These are phyloP conservation scores for Darksidea phi DNA, from an alignment of 495 filamentous ascomycete genomes.

Conservation along the genomic window DNA sequence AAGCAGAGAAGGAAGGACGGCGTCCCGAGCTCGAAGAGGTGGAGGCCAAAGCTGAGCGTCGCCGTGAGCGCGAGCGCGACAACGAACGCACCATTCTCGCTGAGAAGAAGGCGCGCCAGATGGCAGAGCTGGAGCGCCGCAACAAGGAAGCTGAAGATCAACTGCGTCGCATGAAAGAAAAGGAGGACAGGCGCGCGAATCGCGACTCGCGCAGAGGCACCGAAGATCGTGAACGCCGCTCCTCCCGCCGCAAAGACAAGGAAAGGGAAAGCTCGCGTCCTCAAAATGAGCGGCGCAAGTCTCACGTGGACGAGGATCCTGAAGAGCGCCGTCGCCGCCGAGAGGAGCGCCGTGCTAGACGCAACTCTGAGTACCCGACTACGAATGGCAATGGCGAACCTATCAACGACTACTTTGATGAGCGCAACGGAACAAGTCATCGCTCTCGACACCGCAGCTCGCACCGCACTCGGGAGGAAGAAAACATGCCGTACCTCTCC, in stretches of 20 bases:
- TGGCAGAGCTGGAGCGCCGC: constrained; percentile 32
- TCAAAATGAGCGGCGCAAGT: constrained; percentile 27
- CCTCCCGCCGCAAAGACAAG: constrained; percentile 34
- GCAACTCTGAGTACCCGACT: constrained; percentile 27
- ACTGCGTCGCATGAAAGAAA: constrained; percentile 37
- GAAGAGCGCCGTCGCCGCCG: constrained; percentile 29
- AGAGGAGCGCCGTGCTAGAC: constrained; percentile 27
- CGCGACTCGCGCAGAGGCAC: constrained; percentile 25
- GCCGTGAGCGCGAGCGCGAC: constrained; percentile 30
- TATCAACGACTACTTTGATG: constrained; percentile 37
- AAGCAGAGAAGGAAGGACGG: constrained; percentile 30
- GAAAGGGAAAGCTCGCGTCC: constrained; percentile 29
- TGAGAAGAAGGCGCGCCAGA: constrained; percentile 32
- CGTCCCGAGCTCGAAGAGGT: constrained; percentile 26
- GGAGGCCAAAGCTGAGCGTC: constrained; percentile 28
- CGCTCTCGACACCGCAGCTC: constrained; percentile 23
- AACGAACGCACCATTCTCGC: constrained; percentile 29
- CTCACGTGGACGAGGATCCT: constrained; percentile 34
- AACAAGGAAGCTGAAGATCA: constrained; percentile 34
- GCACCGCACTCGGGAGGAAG: constrained; percentile 5
- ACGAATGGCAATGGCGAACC: constrained; percentile 25
- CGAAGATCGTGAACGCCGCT: constrained; percentile 30
- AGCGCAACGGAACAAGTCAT: constrained; percentile 28
- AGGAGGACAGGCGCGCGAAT: constrained; percentile 28
- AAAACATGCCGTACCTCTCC: constrained; percentile 31